Evolutionary conservation across 2,329 filamentous ascomycete species (phyloP), one percentile per base, ranked within the genome.

Genomic region (Davidsoniella australis): DNA sequence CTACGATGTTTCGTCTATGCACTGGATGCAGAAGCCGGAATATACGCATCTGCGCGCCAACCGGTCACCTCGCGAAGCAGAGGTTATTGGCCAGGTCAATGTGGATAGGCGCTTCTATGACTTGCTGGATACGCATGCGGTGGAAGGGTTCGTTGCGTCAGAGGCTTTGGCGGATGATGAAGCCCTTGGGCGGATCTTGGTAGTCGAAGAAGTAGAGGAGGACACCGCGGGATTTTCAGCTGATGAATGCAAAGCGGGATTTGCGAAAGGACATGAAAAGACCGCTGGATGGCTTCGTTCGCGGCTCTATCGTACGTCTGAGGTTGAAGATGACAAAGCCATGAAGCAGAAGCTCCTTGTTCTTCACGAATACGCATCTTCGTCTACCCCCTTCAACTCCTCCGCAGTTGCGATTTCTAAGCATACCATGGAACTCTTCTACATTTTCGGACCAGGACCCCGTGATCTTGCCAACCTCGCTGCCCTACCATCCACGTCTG

Each of bases 1-100:
- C 50, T 94, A 94, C 69, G 85, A 94, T 62, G 76, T 91, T 55
- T 78, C 76, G 33, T 78, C 80, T 59, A 85, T 89, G 74, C 64
- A 72, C 41, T 76, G 75, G 58, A 70, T 94, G 59, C 75, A 76
- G 46, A 77, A 78, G 45, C 73, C 81, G 47, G 73, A 78, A 2
- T 94, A 94, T 66, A 76, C 74, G 9, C 66, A 67, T 12, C 67
- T 87, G 43, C 73, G 82, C 26, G 75, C 71, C 8, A 68, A 74
- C 57, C 64, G 73, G 20, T 75, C 72, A 2, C 57, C 64, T 1
- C 66, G 73, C 54, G 74, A 78, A 58, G 72, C 70, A 33, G 64
- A 63, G 17, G 73, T 68, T 2, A 76, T 77, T 51, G 68, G 62
- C 43, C 68, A 74, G 56, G 71, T 76, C 5, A 75, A 75, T 46